Evolutionary conservation across 805 yeast genomes (phyloP).

Genomic region (Metschnikowia amazonensis): DNA sequence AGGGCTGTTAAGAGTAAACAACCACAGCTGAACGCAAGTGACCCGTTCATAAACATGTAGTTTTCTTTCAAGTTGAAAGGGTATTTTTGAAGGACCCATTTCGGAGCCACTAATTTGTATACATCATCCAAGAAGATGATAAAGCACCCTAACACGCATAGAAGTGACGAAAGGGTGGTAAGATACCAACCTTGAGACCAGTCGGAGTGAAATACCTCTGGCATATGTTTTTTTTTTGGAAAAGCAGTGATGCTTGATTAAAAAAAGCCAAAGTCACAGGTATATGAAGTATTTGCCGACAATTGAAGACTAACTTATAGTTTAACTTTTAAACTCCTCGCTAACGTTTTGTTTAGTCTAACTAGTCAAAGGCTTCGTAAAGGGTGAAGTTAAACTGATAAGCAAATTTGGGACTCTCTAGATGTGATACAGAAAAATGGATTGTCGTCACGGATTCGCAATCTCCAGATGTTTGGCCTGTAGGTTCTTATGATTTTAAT

Average conservation of each 20-base stretch:
- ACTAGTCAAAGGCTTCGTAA: background rate
- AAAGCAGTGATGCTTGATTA: background rate
- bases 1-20: conserved; percentile 77
- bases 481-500: too few species aligned
- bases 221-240: background rate
- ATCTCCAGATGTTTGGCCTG: background rate
- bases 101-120: conserved; percentile 42
- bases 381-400: background rate
- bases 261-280: background rate
- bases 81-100: conserved; percentile 32
- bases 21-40: conserved; percentile 77
- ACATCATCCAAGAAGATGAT: conserved; percentile 60
- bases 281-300: background rate
- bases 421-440: background rate
- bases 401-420: background rate
- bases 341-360: background rate
- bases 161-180: conserved; percentile 59
- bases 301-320: background rate
- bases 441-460: background rate
- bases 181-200: conserved; percentile 58
- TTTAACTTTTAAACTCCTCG: background rate
- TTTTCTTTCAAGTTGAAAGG: conserved; percentile 57
- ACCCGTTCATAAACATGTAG: conserved; percentile 63
- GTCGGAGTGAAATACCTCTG: background rate
- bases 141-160: conserved; percentile 70